Conservation (phyloP, 257 asterid species). For the Nyctanthes arbortristis region DNA sequence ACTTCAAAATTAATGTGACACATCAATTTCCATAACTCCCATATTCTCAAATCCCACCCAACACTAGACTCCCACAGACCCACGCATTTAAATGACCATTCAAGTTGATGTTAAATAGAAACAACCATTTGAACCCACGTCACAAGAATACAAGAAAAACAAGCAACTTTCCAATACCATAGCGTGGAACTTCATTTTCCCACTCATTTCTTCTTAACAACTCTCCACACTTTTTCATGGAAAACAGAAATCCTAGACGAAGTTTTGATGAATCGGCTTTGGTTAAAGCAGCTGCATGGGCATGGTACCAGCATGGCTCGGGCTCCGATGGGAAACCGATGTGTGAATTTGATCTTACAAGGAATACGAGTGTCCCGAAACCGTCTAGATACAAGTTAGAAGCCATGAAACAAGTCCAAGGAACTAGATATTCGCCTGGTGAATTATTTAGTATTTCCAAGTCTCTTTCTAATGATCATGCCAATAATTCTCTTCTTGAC, state of each 20-base stretch:
- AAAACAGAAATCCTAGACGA: conserved; percentile 29
- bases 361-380: conserved; percentile 25
- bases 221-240: conserved; percentile 10
- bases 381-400: conserved; percentile 65
- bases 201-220: conserved; percentile 22
- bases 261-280: conserved; percentile 38
- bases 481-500: conserved; percentile 60
- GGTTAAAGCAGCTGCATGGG: conserved; percentile 63
- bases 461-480: no score
- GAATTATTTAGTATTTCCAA: background rate
- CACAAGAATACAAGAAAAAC: background rate
- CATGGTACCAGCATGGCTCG: conserved; percentile 61
- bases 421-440: background rate
- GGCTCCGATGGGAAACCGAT: conserved; percentile 35
- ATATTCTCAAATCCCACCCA: conserved; percentile 7
- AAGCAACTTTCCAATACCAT: background rate
- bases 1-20: no score
- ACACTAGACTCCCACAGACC: conserved; percentile 1
- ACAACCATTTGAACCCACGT: background rate
- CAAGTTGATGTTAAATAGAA: conserved; percentile 10
- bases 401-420: conserved; percentile 27
- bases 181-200: conserved; percentile 29
- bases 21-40: background rate
- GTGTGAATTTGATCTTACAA: conserved; percentile 40
- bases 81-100: conserved; percentile 10